Conservation (phyloP, 139 green algal genomes). For the Microglena sp. region DNA sequence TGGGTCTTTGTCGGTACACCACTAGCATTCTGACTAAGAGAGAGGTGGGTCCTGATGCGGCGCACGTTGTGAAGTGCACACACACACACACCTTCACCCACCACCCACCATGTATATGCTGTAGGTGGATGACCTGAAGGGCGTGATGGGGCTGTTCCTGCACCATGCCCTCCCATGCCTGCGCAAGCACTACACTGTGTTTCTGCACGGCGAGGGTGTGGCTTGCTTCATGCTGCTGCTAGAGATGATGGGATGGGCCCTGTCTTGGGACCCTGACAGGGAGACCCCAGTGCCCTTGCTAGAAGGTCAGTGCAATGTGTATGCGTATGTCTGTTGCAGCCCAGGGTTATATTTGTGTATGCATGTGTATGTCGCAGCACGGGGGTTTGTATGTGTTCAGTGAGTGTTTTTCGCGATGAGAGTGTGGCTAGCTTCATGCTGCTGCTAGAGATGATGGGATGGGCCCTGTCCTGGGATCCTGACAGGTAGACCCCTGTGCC, state of each 20-base stretch:
- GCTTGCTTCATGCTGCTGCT: constrained; percentile 23
- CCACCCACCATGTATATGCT: neutral
- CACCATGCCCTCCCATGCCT: constrained; percentile 7
- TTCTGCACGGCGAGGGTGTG: constrained; percentile 14
- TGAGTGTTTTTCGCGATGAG: no score
- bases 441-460: constrained; percentile 29
- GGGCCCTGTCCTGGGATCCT: constrained; percentile 27
- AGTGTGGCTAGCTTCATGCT: constrained; percentile 19
- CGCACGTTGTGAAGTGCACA: neutral
- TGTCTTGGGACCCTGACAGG: constrained; percentile 21
- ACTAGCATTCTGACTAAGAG: neutral
- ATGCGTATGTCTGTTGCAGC: no score
- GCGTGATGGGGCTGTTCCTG: constrained; percentile 25
- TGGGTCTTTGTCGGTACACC: constrained; percentile 1
- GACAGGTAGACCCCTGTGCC: neutral
- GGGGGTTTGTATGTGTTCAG: neutral
- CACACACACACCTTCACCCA: neutral
- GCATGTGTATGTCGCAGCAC: neutral
- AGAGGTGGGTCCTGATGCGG: neutral
- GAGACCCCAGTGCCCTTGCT: constrained; percentile 1
- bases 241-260: constrained; percentile 29
- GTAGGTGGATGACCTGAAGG: constrained; percentile 24
- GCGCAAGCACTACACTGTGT: constrained; percentile 15
- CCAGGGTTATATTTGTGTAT: no score
- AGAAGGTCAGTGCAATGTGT: neutral